These are phyloP conservation scores for Dictyostelium intermedium DNA, from an alignment of 78 protist species.

Conservation along the genomic window DNA sequence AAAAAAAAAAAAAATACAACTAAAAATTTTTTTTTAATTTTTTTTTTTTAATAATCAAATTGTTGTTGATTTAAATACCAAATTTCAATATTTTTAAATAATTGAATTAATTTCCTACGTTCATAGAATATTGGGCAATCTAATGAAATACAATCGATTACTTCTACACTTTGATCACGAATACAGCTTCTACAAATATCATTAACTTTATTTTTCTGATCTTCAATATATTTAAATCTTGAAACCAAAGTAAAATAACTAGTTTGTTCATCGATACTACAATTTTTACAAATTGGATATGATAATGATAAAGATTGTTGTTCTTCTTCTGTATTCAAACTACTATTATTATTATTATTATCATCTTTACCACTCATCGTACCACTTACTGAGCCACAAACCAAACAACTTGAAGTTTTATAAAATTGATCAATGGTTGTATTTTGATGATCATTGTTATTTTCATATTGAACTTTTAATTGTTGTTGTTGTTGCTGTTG, in stretches of 20 bases:
- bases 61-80: slow-evolving; percentile 6
- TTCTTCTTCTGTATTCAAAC: neutral
- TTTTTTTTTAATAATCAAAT: neutral
- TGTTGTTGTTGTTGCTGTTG: neutral
- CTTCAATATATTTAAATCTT: slow-evolving; percentile 14
- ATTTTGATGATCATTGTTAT: slow-evolving; percentile 12
- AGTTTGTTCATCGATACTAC: slow-evolving; percentile 28
- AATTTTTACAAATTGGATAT: slow-evolving; percentile 33
- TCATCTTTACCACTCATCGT: neutral
- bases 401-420: slow-evolving; percentile 29
- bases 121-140: slow-evolving; percentile 27
- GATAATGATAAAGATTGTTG: neutral
- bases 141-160: slow-evolving; percentile 48
- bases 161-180: neutral
- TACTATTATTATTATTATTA: neutral
- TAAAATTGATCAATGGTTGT: slow-evolving; percentile 72
- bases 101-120: slow-evolving; percentile 5
- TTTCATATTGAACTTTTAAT: slow-evolving; percentile 21
- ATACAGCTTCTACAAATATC: slow-evolving; percentile 58
- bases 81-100: neutral
- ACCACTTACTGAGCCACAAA: slow-evolving; percentile 26
- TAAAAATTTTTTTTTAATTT: neutral
- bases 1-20: no score
- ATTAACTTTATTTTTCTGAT: slow-evolving; percentile 24
- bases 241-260: slow-evolving; percentile 1